Base-by-base conservation (phyloP, 495 filamentous ascomycete genomes). In the Neurospora sp. region DNA sequence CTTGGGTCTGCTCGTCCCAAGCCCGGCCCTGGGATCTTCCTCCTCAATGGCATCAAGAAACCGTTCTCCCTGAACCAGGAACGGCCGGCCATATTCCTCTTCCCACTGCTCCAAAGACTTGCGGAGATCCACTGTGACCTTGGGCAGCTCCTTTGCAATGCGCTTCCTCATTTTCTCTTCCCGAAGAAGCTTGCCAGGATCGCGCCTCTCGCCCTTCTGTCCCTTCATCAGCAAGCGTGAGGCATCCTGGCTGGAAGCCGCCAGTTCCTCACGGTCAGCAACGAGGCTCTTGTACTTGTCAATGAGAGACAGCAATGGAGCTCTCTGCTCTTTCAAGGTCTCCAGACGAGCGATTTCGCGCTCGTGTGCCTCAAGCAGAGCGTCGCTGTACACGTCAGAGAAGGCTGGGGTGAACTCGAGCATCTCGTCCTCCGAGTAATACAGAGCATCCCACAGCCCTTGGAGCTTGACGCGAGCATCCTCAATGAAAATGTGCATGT, bases 151-250 rank as follows among this genome's bases (percentile, higher is more conserved):
- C 82, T 98, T 98, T 18, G 93, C 86, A 73, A 98, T 97, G 37
- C 94, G 86, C 87, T 98, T 99, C 48, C 96, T 89, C 93, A 97
- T 96, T 86, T 97, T 98, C 84, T 99, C 96, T 79, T 99, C 96
- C 35, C 96, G 88, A 39, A 99, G 84, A n/a, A 99, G 85, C 80
- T 96, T 93, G 38, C 93, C 94, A 0, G 96, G 96, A 80, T 99
- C 96, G 76, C 96, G 91, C 77, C 89, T 90, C 80, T 97, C 94
- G 69, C 94, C 92, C 82, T 95, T 97, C 71, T 91, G 89, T 3
- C 94, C 94, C 46, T 94, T 92, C 73, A 88, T 87, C 89, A 98
- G 92, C 16, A 99, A 85, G 37, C 96, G 91, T 31, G 94, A 98
- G 38, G 96, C 94, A 84, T 99, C 96, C 77, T 96, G 93, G 76